phyloP scores from a whole-genome alignment of 495 filamentous ascomycete genomes.

The Neurospora sp. region DNA sequence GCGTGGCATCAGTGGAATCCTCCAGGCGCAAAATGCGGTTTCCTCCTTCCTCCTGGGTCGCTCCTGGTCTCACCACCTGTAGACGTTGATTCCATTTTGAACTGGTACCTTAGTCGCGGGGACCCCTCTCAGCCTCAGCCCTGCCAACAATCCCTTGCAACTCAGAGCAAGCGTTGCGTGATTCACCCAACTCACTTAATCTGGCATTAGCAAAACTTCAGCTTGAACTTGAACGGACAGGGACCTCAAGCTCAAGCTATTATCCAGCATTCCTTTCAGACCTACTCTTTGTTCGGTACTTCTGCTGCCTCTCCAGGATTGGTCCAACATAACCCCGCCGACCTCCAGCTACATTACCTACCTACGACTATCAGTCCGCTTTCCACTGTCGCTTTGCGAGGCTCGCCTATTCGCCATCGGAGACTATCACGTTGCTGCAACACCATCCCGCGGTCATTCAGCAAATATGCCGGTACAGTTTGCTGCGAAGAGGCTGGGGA shows the following conservation, averaged over 20 bases:
- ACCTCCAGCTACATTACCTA: background rate
- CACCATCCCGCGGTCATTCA: background rate
- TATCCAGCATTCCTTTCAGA: background rate
- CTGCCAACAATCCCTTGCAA: background rate
- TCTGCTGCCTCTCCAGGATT: background rate
- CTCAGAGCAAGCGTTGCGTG: background rate
- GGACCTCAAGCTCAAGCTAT: background rate
- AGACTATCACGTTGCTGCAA: background rate
- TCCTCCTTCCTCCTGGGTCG: background rate
- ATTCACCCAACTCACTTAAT: background rate
- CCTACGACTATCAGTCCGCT: background rate
- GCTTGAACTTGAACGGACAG: background rate
- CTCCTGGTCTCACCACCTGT: background rate
- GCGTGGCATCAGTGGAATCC: background rate
- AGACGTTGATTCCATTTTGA: background rate
- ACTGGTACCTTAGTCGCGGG: background rate
- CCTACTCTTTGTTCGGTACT: background rate
- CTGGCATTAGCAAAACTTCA: background rate
- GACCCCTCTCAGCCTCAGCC: background rate
- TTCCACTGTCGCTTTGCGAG: background rate
- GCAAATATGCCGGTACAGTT: slow-evolving; percentile 30
- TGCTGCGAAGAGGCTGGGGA: slow-evolving; percentile 39
- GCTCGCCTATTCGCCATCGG: background rate
- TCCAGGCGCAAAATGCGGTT: background rate
- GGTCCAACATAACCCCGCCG: background rate